These are phyloP conservation scores for Lagenaria siceraria DNA, from an alignment of 306 rosid species.

Conservation along the genomic window DNA sequence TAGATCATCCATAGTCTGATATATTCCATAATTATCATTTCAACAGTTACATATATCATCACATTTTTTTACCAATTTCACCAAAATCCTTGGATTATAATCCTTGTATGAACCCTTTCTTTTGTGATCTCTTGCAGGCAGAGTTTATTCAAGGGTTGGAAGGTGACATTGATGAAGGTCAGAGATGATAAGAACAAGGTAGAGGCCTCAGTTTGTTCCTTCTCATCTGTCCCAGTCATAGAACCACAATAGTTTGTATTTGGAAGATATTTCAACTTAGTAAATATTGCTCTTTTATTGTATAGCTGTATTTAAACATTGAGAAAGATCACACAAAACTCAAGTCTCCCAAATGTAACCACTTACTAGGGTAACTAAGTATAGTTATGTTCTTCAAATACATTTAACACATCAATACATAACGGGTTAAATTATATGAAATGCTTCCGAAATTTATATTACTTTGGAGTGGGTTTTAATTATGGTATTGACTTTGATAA, in stretches of 20 bases:
- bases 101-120: background rate
- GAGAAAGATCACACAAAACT: background rate
- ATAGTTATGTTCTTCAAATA: background rate
- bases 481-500: too few relatives aligned
- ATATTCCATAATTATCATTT: background rate
- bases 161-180: constrained; percentile 43
- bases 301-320: background rate
- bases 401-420: background rate
- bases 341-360: background rate
- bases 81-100: background rate
- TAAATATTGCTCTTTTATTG: background rate
- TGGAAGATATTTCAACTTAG: background rate
- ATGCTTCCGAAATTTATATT: too few relatives aligned
- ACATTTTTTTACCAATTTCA: background rate
- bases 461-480: too few relatives aligned
- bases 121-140: constrained; percentile 31
- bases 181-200: constrained; percentile 22
- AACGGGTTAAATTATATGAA: background rate
- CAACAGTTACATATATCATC: background rate
- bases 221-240: constrained; percentile 27
- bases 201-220: constrained; percentile 25
- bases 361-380: background rate
- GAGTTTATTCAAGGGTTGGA: constrained; percentile 47
- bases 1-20: background rate
- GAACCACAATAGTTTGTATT: constrained; percentile 19